Evolutionary conservation across 2,329 filamentous ascomycete genomes (phyloP), one percentile per base, ranked within the genome.

Genomic region (Monosporascus sp.): DNA sequence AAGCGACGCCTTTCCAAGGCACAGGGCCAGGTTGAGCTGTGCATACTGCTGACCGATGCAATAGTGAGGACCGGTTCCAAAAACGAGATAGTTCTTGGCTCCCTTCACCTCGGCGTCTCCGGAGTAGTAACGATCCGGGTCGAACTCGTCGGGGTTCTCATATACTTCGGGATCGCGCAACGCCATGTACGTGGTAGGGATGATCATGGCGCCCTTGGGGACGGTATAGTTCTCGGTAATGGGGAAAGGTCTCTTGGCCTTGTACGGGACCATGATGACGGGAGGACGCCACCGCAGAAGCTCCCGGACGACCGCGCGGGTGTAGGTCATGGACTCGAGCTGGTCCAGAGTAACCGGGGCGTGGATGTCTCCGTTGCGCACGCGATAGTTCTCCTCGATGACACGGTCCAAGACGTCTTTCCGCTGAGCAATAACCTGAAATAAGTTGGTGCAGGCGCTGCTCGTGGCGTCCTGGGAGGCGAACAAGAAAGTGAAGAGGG

Each of bases 401-500:
- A 99, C 83, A 64, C 90, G 90, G 67, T 93, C 89, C 51, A 97
- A 80, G 51, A 95, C 80, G 55, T 97, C 93, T n/a, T 93, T 93
- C 59, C 91, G 87, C 74, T 97, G 91, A 47, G 94, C 92, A 77
- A 91, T 86, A 65, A 91, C 82, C 76, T 99, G 94, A 80, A 97
- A 96, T 59, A 97, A 76, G 91, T 94, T 97, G 51, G 92, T 97
- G 65, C 83, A 85, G 57, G 94, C 93, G 66, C 90, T 95, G 74
- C 88, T 94, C 58, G 94, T 97, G 60, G 94, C 94, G 71, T 99
- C 94, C 74, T 97, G 94, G 3, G 92, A 97, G 56, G 94, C 93
- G 73, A 97, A 97, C 57, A 97, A 80, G 78, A 97, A 96, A 49
- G 93, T 96, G 76, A 97, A 96, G 66, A 97, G 71, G 24, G 93